These are phyloP conservation scores for Alternaria tenuissima DNA, from an alignment of 2,329 filamentous ascomycete species.

Conservation along the genomic window DNA sequence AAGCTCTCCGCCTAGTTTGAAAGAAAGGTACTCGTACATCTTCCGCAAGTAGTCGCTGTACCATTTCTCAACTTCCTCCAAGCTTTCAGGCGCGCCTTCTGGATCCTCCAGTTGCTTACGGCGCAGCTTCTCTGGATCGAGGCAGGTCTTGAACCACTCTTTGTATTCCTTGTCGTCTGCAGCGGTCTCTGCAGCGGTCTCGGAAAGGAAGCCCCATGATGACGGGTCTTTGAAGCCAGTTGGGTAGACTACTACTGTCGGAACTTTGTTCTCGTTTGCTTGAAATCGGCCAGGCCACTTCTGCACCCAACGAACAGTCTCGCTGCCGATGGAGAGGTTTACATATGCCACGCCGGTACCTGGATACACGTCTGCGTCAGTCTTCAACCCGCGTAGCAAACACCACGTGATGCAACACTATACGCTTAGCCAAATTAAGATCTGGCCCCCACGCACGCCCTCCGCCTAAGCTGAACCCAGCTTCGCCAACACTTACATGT, in stretches of 20 bases:
- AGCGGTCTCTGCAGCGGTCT: constrained; percentile 43
- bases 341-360: constrained; percentile 51
- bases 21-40: constrained; percentile 60
- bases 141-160: constrained; percentile 66
- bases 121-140: constrained; percentile 57
- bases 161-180: constrained; percentile 56
- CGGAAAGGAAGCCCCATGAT: constrained; percentile 64
- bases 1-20: constrained; percentile 47
- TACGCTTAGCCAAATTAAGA: constrained; percentile 7
- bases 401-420: constrained; percentile 7
- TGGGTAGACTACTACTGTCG: constrained; percentile 61
- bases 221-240: constrained; percentile 48
- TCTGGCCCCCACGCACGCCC: not conserved
- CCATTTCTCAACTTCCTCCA: constrained; percentile 57
- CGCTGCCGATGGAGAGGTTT: constrained; percentile 47
- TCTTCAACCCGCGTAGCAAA: not conserved
- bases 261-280: constrained; percentile 64
- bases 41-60: constrained; percentile 60
- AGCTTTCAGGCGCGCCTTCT: constrained; percentile 53
- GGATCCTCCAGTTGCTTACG: constrained; percentile 56
- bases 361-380: constrained; percentile 14
- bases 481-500: constrained; percentile 42
- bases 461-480: not conserved
- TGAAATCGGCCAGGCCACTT: constrained; percentile 65
- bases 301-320: constrained; percentile 48